Evolutionary conservation across 2,329 filamentous ascomycete genomes (phyloP), one percentile per base, ranked within the genome.

Genomic region (Polychaeton citri): DNA sequence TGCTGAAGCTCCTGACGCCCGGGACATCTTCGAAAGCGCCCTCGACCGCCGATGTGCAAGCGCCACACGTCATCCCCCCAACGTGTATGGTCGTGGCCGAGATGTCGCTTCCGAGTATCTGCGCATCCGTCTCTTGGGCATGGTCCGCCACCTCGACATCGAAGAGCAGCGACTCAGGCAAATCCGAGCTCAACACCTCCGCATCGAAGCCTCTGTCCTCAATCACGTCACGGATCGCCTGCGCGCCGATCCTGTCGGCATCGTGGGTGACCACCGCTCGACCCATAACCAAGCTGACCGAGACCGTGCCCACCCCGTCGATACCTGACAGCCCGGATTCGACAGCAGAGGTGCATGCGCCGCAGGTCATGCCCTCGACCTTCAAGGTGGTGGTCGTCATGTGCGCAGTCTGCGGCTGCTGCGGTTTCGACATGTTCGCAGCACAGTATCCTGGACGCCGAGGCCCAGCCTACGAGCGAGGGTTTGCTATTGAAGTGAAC

Each of bases 21-120:
- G 80, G 69, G 4, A 93, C 72, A 46, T 73, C 75, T 51, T 84
- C 81, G 63, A 98, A 93, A 46, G 82, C 90, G 40, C 80, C 75
- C 68, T 96, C 88, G 48, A 98, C 80, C n/a, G 90, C 80, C 31
- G 87, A 92, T 19, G 88, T 95, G 58, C 90, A 98, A 48, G 88
- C 81, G 54, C 88, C 87, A 63, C 90, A 98, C 45, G 69, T 72
- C 66, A 71, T 98, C 48, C 90, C 90, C 47, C 81, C 85, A 28
- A 98, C 81, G 52, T 80, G 83, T 41, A 98, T 64, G 15, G 87
- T 95, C 20, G 90, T 96, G 9, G 83, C 93, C 26, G 84, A 84
- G 76, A 92, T 81, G 55, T 45, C 50, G 6, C 88, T 81, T 55
- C 42, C 42, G 21, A 50, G 33, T 6, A 47, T 36, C 12, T 42